phyloP scores from a whole-genome alignment of 2,329 filamentous ascomycete species.

The Thelonectria discophora region DNA sequence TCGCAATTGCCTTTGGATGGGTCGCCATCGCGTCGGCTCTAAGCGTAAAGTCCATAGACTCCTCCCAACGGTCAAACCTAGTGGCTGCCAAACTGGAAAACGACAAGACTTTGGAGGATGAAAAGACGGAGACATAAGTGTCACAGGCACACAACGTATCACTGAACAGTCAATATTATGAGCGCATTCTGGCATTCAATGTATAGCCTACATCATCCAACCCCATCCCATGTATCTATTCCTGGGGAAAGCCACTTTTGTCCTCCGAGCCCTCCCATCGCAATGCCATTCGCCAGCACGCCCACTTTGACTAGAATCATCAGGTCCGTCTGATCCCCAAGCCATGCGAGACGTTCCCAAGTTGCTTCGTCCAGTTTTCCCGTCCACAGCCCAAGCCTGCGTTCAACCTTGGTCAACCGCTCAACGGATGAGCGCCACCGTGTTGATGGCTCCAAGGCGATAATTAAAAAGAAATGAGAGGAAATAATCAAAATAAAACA shows the following conservation, averaged over 20 bases:
- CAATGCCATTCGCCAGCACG: constrained; percentile 16
- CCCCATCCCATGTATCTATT: constrained; percentile 35
- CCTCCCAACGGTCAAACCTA: constrained; percentile 20
- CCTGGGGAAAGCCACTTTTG: constrained; percentile 35
- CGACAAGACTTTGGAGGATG: background rate
- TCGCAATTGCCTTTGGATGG: constrained; percentile 48
- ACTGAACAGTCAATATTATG: too few relatives aligned
- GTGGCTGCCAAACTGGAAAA: constrained; percentile 29
- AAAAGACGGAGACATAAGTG: too few relatives aligned
- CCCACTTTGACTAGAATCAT: constrained; percentile 14
- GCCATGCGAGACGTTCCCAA: constrained; percentile 23
- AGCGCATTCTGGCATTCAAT: constrained; percentile 41
- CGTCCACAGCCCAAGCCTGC: constrained; percentile 24
- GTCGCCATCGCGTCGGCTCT: constrained; percentile 44
- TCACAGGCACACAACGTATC: background rate
- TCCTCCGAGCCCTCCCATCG: constrained; percentile 22
- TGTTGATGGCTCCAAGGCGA: constrained; percentile 32
- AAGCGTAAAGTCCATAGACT: constrained; percentile 37
- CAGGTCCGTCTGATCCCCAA: constrained; percentile 4
- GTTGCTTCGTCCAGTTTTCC: constrained; percentile 20
- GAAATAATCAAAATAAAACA: constrained; percentile 26
- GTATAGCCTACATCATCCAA: constrained; percentile 41
- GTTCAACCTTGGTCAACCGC: constrained; percentile 35
- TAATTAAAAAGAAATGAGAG: constrained; percentile 33
- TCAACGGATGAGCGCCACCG: constrained; percentile 38